Evolutionary conservation across 805 yeast genomes (phyloP), one percentile per base, ranked within the genome.

Genomic region (Spathaspora arborariae): DNA sequence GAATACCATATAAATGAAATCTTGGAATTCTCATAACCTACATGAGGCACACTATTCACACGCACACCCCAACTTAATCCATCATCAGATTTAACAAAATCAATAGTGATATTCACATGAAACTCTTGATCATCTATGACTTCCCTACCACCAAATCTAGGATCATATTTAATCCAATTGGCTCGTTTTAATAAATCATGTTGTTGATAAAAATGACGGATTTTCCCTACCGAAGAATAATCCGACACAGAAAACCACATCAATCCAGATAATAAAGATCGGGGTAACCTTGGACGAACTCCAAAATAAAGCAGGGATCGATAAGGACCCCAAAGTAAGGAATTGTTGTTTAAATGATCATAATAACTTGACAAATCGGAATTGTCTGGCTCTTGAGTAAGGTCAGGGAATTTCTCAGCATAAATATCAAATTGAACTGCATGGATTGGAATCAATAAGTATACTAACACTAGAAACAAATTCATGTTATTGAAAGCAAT

Each of bases 151-250:
- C 99, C 99, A 11, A 65, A 42, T 52, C 98, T 75, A 4, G 97
- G 90, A 60, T 94, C 98, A 62, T 85, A 94, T 33, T 74, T 69
- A n/a, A 79, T 74, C 97, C 97, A 94, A 20, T 91, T 88, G 54
- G 87, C 92, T 45, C 79, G 81, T 20, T 74, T 74, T 67, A 90
- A 73, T 42, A 81, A 77, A 56, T 90, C 92, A 33, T 70, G 70
- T 54, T 83, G 90, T 44, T 84, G 88, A 57, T 90, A 87, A 45
- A 78, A 74, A 63, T 90, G 96, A 55, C 96, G 80, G 20, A 85
- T 63, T 19, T 72, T 67, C 4, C 72, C 65, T 10, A 88, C 56
- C 1, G 85, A 85, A 4, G 67, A 64, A 49, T 77, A 72, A 22
- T 70, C 65, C 50, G 86, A 84, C 4, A 79, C 76, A 57, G 83